These are phyloP conservation scores for Pseudoperonospora humuli DNA, from an alignment of 352 stramenopile species.

Conservation along the genomic window DNA sequence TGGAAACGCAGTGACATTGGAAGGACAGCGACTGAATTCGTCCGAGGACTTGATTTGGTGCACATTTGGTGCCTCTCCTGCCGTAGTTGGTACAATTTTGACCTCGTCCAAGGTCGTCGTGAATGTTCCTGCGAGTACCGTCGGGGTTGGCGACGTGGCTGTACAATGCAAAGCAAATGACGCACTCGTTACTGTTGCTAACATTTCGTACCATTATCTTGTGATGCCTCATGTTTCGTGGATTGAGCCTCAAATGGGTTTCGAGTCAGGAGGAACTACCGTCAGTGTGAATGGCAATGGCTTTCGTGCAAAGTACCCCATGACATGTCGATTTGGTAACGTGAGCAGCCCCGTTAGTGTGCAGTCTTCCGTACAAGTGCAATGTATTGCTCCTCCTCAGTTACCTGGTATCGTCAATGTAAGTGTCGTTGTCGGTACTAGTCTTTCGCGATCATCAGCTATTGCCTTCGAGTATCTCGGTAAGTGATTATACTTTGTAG, in stretches of 20 bases:
- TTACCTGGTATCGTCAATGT: slow-evolving; percentile 4
- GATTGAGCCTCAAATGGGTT: slow-evolving; percentile 21
- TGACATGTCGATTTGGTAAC: slow-evolving; percentile 29
- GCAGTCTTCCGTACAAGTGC: slow-evolving; percentile 17
- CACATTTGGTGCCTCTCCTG: slow-evolving; percentile 16
- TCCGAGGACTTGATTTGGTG: slow-evolving; percentile 20
- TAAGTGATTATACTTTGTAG: slow-evolving; percentile 3
- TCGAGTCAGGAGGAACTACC: slow-evolving; percentile 8
- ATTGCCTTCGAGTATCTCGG: slow-evolving; percentile 30
- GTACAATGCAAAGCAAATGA: slow-evolving; percentile 25
- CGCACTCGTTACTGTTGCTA: slow-evolving; percentile 9
- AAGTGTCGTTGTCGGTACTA: slow-evolving; percentile 7
- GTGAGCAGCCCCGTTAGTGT: slow-evolving; percentile 5
- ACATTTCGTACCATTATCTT: slow-evolving; percentile 26
- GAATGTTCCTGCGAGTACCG: too few species aligned
- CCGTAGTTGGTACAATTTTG: background rate
- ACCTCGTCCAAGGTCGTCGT: too few species aligned
- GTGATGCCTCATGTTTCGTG: slow-evolving; percentile 4
- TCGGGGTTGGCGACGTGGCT: too few species aligned
- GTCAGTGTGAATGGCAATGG: slow-evolving; percentile 25
- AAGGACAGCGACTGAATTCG: slow-evolving; percentile 18
- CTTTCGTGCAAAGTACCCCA: slow-evolving; percentile 20
- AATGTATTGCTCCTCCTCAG: slow-evolving; percentile 21
- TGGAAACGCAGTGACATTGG: slow-evolving; percentile 14
- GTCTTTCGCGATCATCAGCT: background rate